Percentiles rank a stretch among this genome's conserved stretches.
Evolutionary conservation across 805 yeast genomes (phyloP).

Genomic region (Hanseniaspora occidentalis): DNA sequence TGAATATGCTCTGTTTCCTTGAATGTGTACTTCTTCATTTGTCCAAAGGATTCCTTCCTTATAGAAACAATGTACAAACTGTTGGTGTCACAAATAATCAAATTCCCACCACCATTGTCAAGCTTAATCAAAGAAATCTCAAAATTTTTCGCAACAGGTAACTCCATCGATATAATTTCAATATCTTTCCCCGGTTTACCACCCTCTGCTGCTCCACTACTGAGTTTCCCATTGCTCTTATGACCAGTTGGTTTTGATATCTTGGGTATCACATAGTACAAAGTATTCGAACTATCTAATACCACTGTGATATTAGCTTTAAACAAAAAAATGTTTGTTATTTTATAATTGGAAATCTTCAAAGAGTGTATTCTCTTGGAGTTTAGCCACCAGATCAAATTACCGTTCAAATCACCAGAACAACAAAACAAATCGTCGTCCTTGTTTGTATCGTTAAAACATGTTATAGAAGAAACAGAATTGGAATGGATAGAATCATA

Average conservation of each 20-base stretch:
- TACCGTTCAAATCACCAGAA: conserved; percentile 23
- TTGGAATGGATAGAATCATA: conserved; percentile 17
- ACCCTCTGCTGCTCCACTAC: background rate
- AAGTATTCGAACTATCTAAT: background rate
- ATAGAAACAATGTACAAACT: conserved; percentile 15
- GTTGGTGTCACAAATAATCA: conserved; percentile 15
- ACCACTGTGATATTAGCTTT: conserved; percentile 7
- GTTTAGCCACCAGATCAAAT: conserved; percentile 25
- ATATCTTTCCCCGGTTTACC: background rate
- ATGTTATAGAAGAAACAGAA: conserved; percentile 22
- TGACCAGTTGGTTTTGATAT: background rate
- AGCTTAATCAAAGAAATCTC: conserved; percentile 17
- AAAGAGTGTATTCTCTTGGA: conserved; percentile 11
- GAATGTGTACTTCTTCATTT: conserved; percentile 10
- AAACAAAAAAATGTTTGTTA: conserved; percentile 13
- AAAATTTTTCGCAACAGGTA: background rate
- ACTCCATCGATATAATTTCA: background rate
- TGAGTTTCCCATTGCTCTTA: background rate
- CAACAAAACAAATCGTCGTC: conserved; percentile 17
- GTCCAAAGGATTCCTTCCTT: conserved; percentile 16
- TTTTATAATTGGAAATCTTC: conserved; percentile 14
- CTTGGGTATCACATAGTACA: background rate
- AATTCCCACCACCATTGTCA: conserved; percentile 21
- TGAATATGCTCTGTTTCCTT: conserved; percentile 5
- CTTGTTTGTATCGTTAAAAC: conserved; percentile 3